These are phyloP conservation scores for Fusarium ramigenum DNA, from an alignment of 2,329 filamentous ascomycete genomes.

Conservation along the genomic window DNA sequence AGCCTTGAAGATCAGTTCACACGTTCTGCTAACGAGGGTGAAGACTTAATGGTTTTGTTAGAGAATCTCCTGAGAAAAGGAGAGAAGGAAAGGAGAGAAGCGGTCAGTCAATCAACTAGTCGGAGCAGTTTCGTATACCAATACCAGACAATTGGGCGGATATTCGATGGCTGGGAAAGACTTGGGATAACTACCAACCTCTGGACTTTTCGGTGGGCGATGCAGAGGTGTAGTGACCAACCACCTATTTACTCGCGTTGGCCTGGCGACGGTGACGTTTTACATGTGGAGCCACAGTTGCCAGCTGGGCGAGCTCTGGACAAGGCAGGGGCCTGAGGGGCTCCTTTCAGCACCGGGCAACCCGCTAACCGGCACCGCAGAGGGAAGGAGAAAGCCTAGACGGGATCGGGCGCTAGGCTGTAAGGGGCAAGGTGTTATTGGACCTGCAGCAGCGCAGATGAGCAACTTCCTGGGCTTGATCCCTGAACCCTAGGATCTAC, in stretches of 20 bases:
- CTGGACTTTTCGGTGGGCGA: constrained; percentile 37
- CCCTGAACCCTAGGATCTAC: constrained; percentile 37
- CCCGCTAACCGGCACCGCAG: constrained; percentile 25
- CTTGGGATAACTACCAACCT: constrained; percentile 37
- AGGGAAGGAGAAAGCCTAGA: constrained; percentile 16
- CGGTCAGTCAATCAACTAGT: constrained; percentile 28
- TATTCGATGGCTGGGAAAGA: constrained; percentile 41
- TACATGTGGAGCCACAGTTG: constrained; percentile 14
- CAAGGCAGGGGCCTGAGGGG: not conserved
- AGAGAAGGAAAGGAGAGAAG: constrained; percentile 31
- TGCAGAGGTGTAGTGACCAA: constrained; percentile 30
- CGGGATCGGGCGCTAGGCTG: not conserved
- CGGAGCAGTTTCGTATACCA: constrained; percentile 29
- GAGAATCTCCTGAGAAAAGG: constrained; percentile 26
- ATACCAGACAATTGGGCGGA: constrained; percentile 24
- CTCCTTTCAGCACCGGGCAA: constrained; percentile 35
- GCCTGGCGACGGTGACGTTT: constrained; percentile 38
- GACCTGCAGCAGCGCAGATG: constrained; percentile 32
- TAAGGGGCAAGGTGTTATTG: constrained; percentile 16
- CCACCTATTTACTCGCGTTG: constrained; percentile 44
- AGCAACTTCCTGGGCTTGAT: constrained; percentile 25
- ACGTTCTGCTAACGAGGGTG: constrained; percentile 36
- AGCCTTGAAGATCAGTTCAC: constrained; percentile 39
- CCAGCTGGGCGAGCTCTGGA: constrained; percentile 6
- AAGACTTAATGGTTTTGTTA: constrained; percentile 36